Percentiles rank a stretch among this genome's conserved stretches.
These are phyloP conservation scores for Chlorella variabilis DNA, from an alignment of 163 green algal species.

Conservation along the genomic window DNA sequence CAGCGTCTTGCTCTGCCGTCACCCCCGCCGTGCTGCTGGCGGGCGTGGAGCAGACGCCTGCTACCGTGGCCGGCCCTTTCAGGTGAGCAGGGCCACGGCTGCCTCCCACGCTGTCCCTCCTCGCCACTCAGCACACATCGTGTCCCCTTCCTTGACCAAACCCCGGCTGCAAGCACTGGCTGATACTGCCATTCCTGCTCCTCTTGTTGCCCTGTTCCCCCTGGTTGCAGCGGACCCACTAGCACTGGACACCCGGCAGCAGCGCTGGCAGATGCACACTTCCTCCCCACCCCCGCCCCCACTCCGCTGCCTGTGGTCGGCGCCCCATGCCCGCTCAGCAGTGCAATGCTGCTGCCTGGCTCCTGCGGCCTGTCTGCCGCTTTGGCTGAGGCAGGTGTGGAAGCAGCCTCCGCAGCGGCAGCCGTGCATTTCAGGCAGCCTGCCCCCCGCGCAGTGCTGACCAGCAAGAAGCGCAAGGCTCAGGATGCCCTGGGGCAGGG, in stretches of 20 bases:
- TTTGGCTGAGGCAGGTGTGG: too few species aligned
- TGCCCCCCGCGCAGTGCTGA: background rate
- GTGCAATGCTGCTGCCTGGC: too few species aligned
- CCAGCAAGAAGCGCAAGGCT: background rate
- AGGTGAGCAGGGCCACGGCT: background rate
- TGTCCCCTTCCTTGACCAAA: too few species aligned
- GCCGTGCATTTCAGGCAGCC: background rate
- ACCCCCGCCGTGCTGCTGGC: constrained; percentile 8
- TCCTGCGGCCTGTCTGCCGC: background rate
- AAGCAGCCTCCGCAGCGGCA: background rate
- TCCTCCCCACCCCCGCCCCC: constrained; percentile 4
- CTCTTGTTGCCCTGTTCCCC: too few species aligned
- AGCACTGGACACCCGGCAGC: background rate
- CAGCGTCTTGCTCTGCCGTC: background rate
- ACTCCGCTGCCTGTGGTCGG: background rate
- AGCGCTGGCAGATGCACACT: background rate
- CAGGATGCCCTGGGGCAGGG: background rate
- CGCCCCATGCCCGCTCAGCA: background rate
- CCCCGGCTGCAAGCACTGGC: too few species aligned
- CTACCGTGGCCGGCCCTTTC: background rate
- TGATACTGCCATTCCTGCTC: too few species aligned
- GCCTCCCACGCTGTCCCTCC: background rate
- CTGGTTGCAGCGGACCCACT: too few species aligned
- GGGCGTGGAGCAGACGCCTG: constrained; percentile 5
- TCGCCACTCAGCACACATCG: too few species aligned